phyloP scores from a whole-genome alignment of 768 basidiomycete genomes.

The Agaricus subrufescens region DNA sequence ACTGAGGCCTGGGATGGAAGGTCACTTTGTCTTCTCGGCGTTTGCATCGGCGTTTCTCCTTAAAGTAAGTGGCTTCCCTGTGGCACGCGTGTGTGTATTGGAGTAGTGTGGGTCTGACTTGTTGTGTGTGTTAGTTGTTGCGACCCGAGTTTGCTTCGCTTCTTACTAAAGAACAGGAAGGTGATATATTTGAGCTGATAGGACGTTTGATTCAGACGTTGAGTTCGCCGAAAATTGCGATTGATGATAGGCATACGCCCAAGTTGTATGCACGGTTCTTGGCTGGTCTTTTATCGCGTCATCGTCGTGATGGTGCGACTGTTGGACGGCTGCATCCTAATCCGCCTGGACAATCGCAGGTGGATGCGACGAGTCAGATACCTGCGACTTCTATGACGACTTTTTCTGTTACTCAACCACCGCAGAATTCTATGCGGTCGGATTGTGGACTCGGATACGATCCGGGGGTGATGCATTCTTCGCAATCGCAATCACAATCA shows the following conservation, averaged over 20 bases:
- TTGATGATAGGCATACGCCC: constrained; percentile 79
- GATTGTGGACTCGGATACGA: constrained; percentile 16
- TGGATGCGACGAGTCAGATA: constrained; percentile 9
- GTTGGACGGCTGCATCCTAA: constrained; percentile 49
- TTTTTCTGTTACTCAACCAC: constrained; percentile 20
- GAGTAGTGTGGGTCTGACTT: neutral
- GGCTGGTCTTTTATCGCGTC: constrained; percentile 60
- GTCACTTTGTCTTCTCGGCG: constrained; percentile 73
- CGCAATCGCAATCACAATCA: neutral
- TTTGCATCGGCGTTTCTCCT: constrained; percentile 83
- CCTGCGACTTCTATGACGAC: constrained; percentile 21
- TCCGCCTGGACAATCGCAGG: constrained; percentile 37
- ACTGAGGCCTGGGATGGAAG: constrained; percentile 23
- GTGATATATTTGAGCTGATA: constrained; percentile 68
- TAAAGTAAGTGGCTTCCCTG: constrained; percentile 42
- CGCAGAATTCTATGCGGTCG: constrained; percentile 10
- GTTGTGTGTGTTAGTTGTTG: constrained; percentile 42
- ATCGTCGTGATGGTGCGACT: constrained; percentile 65
- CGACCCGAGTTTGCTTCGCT: constrained; percentile 69
- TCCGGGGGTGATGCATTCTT: constrained; percentile 11
- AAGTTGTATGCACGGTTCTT: constrained; percentile 79
- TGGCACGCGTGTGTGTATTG: neutral
- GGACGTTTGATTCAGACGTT: constrained; percentile 68
- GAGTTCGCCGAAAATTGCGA: constrained; percentile 67
- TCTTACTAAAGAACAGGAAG: constrained; percentile 57